Evolutionary conservation across 2,329 filamentous ascomycete species (phyloP).

Genomic region (Colletotrichum abscissum): DNA sequence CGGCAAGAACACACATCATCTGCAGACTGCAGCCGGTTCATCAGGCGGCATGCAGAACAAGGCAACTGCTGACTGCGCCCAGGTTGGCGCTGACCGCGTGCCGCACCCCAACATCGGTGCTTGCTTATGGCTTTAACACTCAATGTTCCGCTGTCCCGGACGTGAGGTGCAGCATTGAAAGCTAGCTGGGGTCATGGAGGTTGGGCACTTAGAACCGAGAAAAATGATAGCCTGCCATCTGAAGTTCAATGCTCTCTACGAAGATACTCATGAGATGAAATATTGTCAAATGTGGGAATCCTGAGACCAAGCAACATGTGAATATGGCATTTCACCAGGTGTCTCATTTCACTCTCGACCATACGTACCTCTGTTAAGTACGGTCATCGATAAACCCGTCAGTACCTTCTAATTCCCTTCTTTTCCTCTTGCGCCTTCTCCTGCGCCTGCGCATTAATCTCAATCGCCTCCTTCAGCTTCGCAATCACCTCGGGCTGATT

Average conservation of each 20-base stretch:
- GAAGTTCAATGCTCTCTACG: no score
- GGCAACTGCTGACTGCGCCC: background rate
- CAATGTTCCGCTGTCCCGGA: no score
- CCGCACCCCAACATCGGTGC: background rate
- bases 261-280: no score
- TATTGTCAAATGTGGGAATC: no score
- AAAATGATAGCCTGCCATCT: no score
- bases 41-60: background rate
- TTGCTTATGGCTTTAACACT: no score
- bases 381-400: background rate
- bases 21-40: background rate
- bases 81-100: background rate
- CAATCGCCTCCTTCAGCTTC: slow-evolving; percentile 71
- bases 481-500: slow-evolving; percentile 68
- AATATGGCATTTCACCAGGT: background rate
- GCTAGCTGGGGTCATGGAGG: no score
- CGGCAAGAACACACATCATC: background rate
- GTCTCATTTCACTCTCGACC: background rate
- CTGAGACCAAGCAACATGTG: background rate
- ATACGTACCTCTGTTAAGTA: background rate
- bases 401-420: slow-evolving; percentile 40
- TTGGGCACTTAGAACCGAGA: no score
- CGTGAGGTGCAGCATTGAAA: no score
- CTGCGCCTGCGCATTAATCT: slow-evolving; percentile 66
- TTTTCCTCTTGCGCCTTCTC: slow-evolving; percentile 54